A percentile compares a stretch with the other conserved stretches of the same genome.
phyloP scores from a whole-genome alignment of 176 grass and related monocot genomes.

The Lolium perenne region DNA sequence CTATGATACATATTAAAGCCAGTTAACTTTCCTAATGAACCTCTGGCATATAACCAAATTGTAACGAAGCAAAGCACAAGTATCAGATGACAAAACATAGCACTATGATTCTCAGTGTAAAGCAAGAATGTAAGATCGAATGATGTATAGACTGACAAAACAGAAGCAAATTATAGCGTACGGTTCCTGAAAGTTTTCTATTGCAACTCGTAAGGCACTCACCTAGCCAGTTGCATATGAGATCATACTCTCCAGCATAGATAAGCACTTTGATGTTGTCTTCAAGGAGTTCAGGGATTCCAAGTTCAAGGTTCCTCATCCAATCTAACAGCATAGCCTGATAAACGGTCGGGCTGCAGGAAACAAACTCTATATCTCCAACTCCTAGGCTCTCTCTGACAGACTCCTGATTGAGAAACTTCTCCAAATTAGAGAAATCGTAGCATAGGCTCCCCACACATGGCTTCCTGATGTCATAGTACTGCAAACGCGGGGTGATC shows the following conservation, averaged over 20 bases:
- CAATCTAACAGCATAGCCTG: slow-evolving; percentile 83
- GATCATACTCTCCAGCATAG: slow-evolving; percentile 96
- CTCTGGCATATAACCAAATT: slow-evolving; percentile 9
- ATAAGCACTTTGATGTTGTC: slow-evolving; percentile 75
- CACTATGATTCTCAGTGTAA: not conserved
- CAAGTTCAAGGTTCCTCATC: slow-evolving; percentile 97
- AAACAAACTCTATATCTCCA: slow-evolving; percentile 86
- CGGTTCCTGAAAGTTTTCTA: not conserved
- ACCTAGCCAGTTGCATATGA: slow-evolving; percentile 97
- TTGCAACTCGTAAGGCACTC: slow-evolving; percentile 42
- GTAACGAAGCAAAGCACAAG: not conserved
- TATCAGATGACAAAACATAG: slow-evolving; percentile 6
- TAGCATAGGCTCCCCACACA: slow-evolving; percentile 86
- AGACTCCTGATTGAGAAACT: slow-evolving; percentile 77
- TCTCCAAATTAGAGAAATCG: slow-evolving; percentile 87
- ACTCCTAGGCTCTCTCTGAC: slow-evolving; percentile 84
- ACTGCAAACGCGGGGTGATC: slow-evolving; percentile 39
- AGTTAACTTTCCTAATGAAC: slow-evolving; percentile 7
- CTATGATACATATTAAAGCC: no score
- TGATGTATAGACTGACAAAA: not conserved
- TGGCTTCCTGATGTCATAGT: slow-evolving; percentile 92
- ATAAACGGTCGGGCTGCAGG: slow-evolving; percentile 86
- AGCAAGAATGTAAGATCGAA: not conserved
- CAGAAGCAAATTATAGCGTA: slow-evolving; percentile 6
- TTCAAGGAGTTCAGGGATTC: slow-evolving; percentile 89